Base-by-base conservation (phyloP, 768 basidiomycete genomes). In the Crucibulum laeve region DNA sequence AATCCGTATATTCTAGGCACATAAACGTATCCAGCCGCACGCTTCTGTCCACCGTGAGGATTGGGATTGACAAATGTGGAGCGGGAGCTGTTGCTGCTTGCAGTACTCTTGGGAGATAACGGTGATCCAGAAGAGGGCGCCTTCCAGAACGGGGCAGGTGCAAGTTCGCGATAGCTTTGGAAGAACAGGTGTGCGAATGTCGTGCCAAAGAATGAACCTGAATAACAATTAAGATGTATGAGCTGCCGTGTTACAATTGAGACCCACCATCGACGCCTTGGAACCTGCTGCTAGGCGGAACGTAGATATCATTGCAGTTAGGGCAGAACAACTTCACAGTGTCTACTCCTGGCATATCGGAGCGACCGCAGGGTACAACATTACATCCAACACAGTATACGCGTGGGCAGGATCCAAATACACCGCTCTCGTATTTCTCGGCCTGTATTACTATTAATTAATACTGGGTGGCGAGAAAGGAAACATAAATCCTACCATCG, bases 121-220 rank as follows among this genome's bases (percentile, higher is more conserved):
- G 84, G 83, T 4, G 79, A 71, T 0, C 75, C 71, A 11, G 77
- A 75, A 30, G 25, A 30, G 2, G 68, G 70, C n/a, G 81, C 76
- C 51, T 87, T 89, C 79, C 81, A 93, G 68, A 92, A 97, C 2
- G 94, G 91, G 19, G 91, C 90, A 0, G 94, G 89, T 6, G 91
- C 82, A n/a, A 94, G 78, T 60, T 95, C 92, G 19, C 90, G 88
- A 68, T 95, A 98, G 49, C 89, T 93, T 60, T 98, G 93, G 77
- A 98, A 98, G 70, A 98, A 95, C 19, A 99, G 75, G 57, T 97
- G 93, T 1, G 94, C 76, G 63, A 99, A 99, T n/a, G 95, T 97
- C 0, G 95, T 98, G 17, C 96, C 96, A 69, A 99, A 99, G 70
- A 97, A 99, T 8, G 96, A 96, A 49, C 95, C 94, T 97, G 40